Base-by-base conservation (phyloP, 495 filamentous ascomycete species). In the Gamarada debralockiae region DNA sequence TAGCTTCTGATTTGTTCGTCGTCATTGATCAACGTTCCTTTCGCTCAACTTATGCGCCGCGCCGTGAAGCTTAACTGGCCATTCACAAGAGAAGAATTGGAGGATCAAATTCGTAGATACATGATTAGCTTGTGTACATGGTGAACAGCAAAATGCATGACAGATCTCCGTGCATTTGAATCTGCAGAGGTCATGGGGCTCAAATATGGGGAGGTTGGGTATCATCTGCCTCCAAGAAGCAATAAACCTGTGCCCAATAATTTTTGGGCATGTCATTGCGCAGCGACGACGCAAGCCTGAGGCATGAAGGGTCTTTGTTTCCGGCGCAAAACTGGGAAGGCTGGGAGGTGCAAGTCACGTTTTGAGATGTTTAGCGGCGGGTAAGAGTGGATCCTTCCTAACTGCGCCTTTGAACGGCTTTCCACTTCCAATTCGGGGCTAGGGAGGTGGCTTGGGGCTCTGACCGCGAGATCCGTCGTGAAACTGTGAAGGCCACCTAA, bases 141-240 rank as follows among this genome's bases (percentile, higher is more conserved):
- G 48, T 34, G 17, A 57, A 23, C 38, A 51, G 41, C 39, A 8
- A 15, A 10, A 29, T 29, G 27, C 27, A 29, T 4, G 27, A 29
- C 5, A 29, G 10, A 29, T 4, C 27, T 29, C 27, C 22, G 31
- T 34, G 48, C 18, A 55, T 18, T 29, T 22, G 25, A 25, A 24
- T 24, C 29, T 44, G 48, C 38, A 37, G 39, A n/a, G n/a, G n/a
- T n/a, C 7, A 34, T 22, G 21, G 29, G 17, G n/a, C 18, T 33
- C 25, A 17, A 20, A 38, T 42, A 47, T 50, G 54, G 18, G 50
- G 55, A 58, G 55, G 55, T 45, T 58, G 55, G 55, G 29, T 18
- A 24, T n/a, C n/a, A 27, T 0, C 17, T 6, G 25, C 5, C 27
- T 29, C 10, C n/a, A n/a, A n/a, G 27, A 29, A 4, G 27, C 27